These are phyloP conservation scores for Sordariomycetes sp. DNA, from an alignment of 2,329 filamentous ascomycete species.

Conservation along the genomic window DNA sequence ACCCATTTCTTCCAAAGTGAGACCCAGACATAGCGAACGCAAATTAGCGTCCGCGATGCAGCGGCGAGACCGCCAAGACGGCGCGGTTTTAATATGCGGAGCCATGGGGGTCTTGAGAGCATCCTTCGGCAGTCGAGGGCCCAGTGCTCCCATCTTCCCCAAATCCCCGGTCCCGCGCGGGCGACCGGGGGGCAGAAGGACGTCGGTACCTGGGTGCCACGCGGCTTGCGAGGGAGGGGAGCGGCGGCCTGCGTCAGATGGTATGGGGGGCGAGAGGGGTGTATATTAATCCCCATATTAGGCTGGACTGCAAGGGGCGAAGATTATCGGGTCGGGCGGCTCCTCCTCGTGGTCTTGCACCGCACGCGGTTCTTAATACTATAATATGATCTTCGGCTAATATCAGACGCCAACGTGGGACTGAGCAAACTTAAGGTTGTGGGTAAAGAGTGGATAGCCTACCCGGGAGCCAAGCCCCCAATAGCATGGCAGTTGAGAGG, in stretches of 20 bases:
- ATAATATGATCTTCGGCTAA: neutral
- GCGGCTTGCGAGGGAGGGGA: neutral
- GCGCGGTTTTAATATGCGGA: neutral
- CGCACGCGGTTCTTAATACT: neutral
- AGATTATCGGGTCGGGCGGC: neutral
- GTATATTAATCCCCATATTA: constrained; percentile 1
- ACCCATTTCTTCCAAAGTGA: constrained; percentile 3
- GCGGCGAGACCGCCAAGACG: neutral
- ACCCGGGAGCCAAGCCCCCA: neutral
- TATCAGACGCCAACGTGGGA: neutral
- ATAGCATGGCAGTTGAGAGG: neutral
- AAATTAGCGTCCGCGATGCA: neutral
- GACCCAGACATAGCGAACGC: neutral
- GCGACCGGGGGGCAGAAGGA: no score
- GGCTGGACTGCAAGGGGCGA: neutral
- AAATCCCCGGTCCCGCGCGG: neutral
- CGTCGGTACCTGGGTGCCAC: neutral
- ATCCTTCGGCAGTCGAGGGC: neutral
- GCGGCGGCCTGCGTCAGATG: neutral
- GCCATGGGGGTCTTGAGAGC: neutral
- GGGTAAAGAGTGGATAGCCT: neutral
- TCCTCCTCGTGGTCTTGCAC: neutral
- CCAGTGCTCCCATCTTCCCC: neutral
- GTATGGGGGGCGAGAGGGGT: neutral
- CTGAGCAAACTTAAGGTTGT: neutral